Evolutionary conservation across 2,329 filamentous ascomycete species (phyloP), one percentile per base, ranked within the genome.

Genomic region (Fusarium compactum): DNA sequence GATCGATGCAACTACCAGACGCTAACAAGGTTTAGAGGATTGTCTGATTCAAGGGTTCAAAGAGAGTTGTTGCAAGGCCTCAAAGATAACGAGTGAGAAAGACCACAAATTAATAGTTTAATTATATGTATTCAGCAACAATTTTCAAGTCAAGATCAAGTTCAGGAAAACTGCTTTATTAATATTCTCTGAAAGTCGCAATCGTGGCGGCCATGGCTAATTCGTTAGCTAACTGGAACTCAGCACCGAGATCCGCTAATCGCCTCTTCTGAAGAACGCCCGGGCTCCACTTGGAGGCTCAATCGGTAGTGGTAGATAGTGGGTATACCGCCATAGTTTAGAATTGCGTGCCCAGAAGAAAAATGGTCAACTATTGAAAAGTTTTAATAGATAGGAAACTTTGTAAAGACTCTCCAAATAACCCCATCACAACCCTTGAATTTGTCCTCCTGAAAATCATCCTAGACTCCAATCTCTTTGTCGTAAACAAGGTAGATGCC

Each of bases 241-340:
- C 34, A 38, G 34, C 22, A 53, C 70, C 70, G 70, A 72, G 54
- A 66, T 58, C 69, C 70, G 63, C 41, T 54, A 57, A 58, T 57
- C n/a, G 43, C 56, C 54, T 43, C 54, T 15, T 22, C 25, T 45
- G 32, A 25, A 29, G 30, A 58, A 38, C 40, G 34, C 27, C 22
- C 22, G 30, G 41, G 50, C 25, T 25, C 65, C 65, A 67, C 47
- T 40, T 25, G 25, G 41, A 46, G 63, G 29, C 48, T 63, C 61
- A 32, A 18, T 41, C 30, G 22, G 54, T 43, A 59, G 43, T 55
- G 62, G 45, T 45, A 51, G 48, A 61, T 71, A 71, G 65, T 47
- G 48, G 43, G 69, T 59, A 65, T 71, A 56, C 51, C 46, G 60
- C 58, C 43, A 51, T 64, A 40, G 38, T 60, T 29, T 7, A 44